Evolutionary conservation across 768 basidiomycete species (phyloP).

Genomic region (Tricholoma terreum): DNA sequence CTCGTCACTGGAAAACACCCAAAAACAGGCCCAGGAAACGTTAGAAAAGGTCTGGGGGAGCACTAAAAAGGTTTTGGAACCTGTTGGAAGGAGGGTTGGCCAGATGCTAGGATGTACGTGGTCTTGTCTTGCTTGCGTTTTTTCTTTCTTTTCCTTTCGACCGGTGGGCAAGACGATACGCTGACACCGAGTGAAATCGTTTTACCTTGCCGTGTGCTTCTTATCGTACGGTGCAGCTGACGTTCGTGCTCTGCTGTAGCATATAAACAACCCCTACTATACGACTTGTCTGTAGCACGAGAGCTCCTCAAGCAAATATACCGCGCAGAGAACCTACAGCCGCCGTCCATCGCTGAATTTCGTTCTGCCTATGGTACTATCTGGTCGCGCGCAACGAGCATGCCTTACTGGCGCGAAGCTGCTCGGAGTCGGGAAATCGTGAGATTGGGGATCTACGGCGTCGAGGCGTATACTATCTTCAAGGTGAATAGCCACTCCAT

Average conservation of each 20-base stretch:
- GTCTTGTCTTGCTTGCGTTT: constrained; percentile 6
- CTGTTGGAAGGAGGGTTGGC: constrained; percentile 50
- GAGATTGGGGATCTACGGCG: constrained; percentile 66
- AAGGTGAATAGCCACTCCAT: constrained; percentile 47
- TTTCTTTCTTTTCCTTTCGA: no score
- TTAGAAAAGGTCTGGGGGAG: constrained; percentile 52
- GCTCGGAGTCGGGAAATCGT: constrained; percentile 63
- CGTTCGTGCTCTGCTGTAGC: constrained; percentile 29
- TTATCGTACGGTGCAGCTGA: background rate
- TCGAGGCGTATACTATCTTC: constrained; percentile 90
- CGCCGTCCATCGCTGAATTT: constrained; percentile 58
- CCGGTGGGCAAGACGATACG: background rate
- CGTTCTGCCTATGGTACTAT: constrained; percentile 60
- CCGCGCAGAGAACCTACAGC: constrained; percentile 64
- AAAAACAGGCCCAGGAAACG: constrained; percentile 67
- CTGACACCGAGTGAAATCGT: background rate
- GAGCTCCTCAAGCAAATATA: constrained; percentile 79
- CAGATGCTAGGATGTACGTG: constrained; percentile 48
- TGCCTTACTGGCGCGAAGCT: constrained; percentile 59
- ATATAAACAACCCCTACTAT: constrained; percentile 73
- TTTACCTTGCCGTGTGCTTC: constrained; percentile 14
- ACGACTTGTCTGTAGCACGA: constrained; percentile 75
- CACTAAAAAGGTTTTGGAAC: constrained; percentile 45
- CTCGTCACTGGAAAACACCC: constrained; percentile 43
- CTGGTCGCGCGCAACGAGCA: constrained; percentile 57